phyloP scores from a whole-genome alignment of 2,329 filamentous ascomycete species.

The Monilinia fructicola region DNA sequence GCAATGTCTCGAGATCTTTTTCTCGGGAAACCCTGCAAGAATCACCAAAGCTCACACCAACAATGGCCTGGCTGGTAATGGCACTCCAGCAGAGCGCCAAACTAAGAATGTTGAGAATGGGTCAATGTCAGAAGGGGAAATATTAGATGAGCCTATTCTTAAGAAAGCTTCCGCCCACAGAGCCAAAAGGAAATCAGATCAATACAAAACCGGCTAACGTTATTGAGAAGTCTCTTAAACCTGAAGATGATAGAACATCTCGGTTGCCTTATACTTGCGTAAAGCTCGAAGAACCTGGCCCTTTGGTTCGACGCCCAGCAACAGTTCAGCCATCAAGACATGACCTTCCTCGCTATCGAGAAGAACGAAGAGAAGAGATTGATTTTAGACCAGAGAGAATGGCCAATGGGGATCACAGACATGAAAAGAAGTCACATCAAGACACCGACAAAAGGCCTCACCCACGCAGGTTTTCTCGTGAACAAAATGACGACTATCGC shows the following conservation, averaged over 20 bases:
- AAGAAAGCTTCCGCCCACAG: constrained; percentile 28
- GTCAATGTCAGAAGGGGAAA: constrained; percentile 39
- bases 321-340: constrained; percentile 19
- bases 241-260: constrained; percentile 26
- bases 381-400: constrained; percentile 29
- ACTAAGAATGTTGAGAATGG: constrained; percentile 31
- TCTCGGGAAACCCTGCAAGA: constrained; percentile 32
- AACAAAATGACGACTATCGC: constrained; percentile 29
- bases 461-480: constrained; percentile 28
- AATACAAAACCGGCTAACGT: constrained; percentile 25
- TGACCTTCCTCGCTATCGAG: constrained; percentile 25
- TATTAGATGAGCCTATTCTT: constrained; percentile 36
- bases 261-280: constrained; percentile 25
- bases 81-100: constrained; percentile 23
- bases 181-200: constrained; percentile 29
- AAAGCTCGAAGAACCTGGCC: constrained; percentile 24
- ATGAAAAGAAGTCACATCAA: constrained; percentile 29
- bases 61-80: constrained; percentile 24
- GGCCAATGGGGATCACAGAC: constrained; percentile 25
- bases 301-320: constrained; percentile 26
- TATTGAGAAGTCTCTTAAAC: constrained; percentile 29
- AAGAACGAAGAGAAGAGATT: constrained; percentile 32
- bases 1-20: constrained; percentile 31
- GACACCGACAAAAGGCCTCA: constrained; percentile 28
- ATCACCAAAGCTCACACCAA: constrained; percentile 26